These are phyloP conservation scores for Quercus lobata DNA, from an alignment of 331 rosid species.

Conservation along the genomic window DNA sequence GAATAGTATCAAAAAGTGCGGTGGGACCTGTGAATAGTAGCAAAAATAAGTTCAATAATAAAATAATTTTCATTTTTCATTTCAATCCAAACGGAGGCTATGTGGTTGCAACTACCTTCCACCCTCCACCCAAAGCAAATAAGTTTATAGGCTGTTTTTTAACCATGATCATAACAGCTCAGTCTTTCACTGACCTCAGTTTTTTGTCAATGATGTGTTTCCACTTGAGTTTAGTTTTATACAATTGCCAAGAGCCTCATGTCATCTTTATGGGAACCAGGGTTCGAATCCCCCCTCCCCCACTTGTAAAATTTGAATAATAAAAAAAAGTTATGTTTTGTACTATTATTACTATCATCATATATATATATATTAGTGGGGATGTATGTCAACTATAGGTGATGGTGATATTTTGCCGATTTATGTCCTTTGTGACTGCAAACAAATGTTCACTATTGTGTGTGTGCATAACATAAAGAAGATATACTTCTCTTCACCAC, in stretches of 20 bases:
- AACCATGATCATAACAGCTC: background rate
- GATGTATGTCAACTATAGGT: background rate
- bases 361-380: background rate
- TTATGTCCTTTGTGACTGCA: background rate
- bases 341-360: background rate
- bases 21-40: no score
- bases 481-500: background rate
- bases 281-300: no score
- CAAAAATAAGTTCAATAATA: no score
- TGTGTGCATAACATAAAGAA: background rate
- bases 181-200: background rate
- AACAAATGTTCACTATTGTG: background rate
- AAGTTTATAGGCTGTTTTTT: background rate
- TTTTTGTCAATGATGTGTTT: background rate
- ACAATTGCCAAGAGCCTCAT: background rate
- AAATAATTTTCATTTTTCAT: no score
- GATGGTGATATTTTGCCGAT: background rate
- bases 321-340: background rate
- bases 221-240: background rate
- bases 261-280: no score
- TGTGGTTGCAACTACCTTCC: background rate
- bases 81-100: no score
- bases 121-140: background rate
- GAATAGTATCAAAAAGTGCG: no score
- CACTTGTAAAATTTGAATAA: no score